Evolutionary conservation across 179 eudicot genomes (phyloP), one percentile per base, ranked within the genome.

Genomic region (Carnegiea gigantea): DNA sequence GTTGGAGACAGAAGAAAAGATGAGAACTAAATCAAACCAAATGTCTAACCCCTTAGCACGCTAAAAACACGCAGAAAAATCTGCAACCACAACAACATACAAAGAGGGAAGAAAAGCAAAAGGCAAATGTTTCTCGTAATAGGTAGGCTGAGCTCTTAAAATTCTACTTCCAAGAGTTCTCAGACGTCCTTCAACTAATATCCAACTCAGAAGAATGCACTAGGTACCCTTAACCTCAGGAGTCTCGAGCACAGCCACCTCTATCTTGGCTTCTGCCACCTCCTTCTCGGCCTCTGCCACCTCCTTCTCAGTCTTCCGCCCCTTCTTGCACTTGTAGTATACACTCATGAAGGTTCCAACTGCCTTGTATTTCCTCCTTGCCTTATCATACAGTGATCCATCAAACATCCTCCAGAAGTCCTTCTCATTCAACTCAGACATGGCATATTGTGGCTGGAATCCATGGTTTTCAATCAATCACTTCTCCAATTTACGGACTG

Each of bases 331-430:
- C 89, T 94, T 96, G 86, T 96, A 96, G 73, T 94, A 96, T 51
- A 96, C 98, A 15, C 96, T 92, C 99, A 93, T 96, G 86, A 96
- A 94, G 20, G 97, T 94, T 26, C 99, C 99, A 26, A 96, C 89
- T n/a, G 97, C 97, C 70, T 89, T 91, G 33, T 96, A 96, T 87
- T 88, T 96, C 73, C 81, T 88, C 86, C 99, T 89, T 78, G 92
- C 85, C 38, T 88, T 90, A 89, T 94, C 99, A 26, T 96, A 94
- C 0, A 96, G 87, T 2, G 88, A 90, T 6, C 89, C 91, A 82
- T 94, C 98, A 79, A 96, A 96, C 99, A 96, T 96, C 79, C 88
- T 92, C 99, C 98, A 92, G 86, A 94, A 96, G 77, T 83, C 86
- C 90, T 96, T 94, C 90, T 93, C 99, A 0, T 36, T 80, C 14